Evolutionary conservation across 2,329 filamentous ascomycete species (phyloP), one percentile per base, ranked within the genome.

Genomic region (Metarhizium brunneum): DNA sequence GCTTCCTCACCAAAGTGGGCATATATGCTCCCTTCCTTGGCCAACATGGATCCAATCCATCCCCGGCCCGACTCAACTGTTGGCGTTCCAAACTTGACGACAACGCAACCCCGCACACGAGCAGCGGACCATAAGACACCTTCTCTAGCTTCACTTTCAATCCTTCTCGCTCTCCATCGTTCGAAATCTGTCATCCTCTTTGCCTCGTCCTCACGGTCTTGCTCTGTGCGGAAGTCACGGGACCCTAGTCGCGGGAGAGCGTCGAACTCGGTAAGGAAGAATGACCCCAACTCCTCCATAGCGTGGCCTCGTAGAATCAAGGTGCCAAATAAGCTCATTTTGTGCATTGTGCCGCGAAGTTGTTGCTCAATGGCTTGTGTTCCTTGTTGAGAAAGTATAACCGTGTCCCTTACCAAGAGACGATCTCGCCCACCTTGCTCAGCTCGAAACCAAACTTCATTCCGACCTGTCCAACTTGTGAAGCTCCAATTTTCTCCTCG

Each of bases 401-500:
- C 77, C 8, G 89, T 87, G 69, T 99, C 94, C 58, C 92, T 80
- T n/a, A 97, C 78, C 1, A 97, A 75, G 16, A 97, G 77, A 58
- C 85, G 81, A 54, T 69, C 73, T 30, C 68, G 73, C 7, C 66
- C 64, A 29, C 70, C 66, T 20, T 65, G 60, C 1, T 66, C 59
- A 2, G 68, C 64, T 1, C 64, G 58, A 45, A 73, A 67, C 84
- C 87, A 92, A n/a, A 97, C 80, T 72, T 99, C 94, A 66, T 96
- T 97, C 60, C 88, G 81, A 10, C 90, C 91, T 57, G 78, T 82
- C 84, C 94, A 97, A 59, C 79, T 80, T 56, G 80, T 75, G 58
- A 96, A 85, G 62, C 85, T 86, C 94, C 94, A 99, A 60, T 90
- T 80, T 72, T 99, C 94, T 29, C 91, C 92, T 50, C 88, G 82